Evolutionary conservation across 495 filamentous ascomycete genomes (phyloP).

Genomic region (Hypomontagnella submonticulosa): DNA sequence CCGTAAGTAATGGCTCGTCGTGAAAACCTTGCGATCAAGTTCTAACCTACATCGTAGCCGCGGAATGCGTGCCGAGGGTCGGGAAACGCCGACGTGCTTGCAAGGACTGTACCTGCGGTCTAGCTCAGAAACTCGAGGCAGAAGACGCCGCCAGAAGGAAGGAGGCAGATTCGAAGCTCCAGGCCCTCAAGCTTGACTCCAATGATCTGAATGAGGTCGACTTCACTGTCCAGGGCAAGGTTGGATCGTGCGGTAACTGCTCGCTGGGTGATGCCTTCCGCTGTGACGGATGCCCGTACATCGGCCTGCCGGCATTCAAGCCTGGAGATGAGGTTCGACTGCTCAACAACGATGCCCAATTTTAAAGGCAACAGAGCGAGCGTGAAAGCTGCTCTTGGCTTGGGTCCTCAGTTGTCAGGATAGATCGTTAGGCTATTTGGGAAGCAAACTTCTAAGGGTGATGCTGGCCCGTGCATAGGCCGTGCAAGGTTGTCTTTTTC

Average conservation of each 20-base stretch:
- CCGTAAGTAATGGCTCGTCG: slow-evolving; percentile 66
- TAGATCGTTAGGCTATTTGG: slow-evolving; percentile 9
- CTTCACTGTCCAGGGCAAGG: slow-evolving; percentile 95
- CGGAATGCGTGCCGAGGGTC: slow-evolving; percentile 82
- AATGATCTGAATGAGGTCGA: slow-evolving; percentile 89
- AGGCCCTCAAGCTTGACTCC: slow-evolving; percentile 74
- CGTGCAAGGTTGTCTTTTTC: slow-evolving; percentile 5
- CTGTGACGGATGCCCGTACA: slow-evolving; percentile 86
- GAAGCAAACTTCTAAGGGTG: slow-evolving; percentile 2
- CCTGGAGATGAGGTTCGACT: slow-evolving; percentile 92
- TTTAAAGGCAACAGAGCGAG: slow-evolving; percentile 59
- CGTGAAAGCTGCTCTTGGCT: not conserved
- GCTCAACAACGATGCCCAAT: slow-evolving; percentile 84
- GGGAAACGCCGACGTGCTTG: slow-evolving; percentile 91
- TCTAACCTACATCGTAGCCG: slow-evolving; percentile 62
- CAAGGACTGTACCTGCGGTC: slow-evolving; percentile 97
- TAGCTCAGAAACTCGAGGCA: slow-evolving; percentile 79
- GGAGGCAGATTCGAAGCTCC: slow-evolving; percentile 62
- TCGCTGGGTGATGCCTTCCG: slow-evolving; percentile 90
- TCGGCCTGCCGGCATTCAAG: slow-evolving; percentile 95
- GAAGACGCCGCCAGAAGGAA: slow-evolving; percentile 79
- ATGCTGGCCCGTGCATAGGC: slow-evolving; percentile 9
- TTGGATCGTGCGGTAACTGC: slow-evolving; percentile 92
- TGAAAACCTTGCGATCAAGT: not conserved
- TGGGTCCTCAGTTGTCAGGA: slow-evolving; percentile 6